Base-by-base conservation (phyloP, 164 flowering plant genomes). In the Santalum album region DNA sequence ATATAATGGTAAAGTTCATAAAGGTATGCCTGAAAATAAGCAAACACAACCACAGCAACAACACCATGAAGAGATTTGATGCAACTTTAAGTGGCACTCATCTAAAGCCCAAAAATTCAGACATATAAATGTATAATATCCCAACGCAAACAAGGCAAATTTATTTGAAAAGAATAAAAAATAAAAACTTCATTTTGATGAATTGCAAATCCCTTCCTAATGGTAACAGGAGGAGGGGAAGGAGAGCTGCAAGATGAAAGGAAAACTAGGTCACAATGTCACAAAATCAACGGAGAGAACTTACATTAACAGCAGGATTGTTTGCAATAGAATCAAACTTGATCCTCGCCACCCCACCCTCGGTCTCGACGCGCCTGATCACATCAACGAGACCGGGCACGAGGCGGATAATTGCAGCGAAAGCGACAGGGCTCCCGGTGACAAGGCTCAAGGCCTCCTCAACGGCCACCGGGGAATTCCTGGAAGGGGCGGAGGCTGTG, bases 321-420 rank as follows among this genome's bases (percentile, higher is more conserved):
- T 70, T 77, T 10, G 83, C 66, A 44, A 76, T 70, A n/a, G 76
- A 45, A 57, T 75, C 97, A 47, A 92, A 89, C 60, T 85, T 92
- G 61, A 92, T 87, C 69, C 75, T 65, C n/a, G 97, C 79, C 21
- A 65, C 55, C 2, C 79, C 86, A 0, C 90, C 96, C 45, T 74
- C 75, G 1, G 80, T 73, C 73, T 92, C 95, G 29, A 75, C 78
- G 35, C 85, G 78, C 69, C 57, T 87, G 82, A 92, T 87, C 86
- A 87, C 97, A 11, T 92, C 96, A 21, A 89, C 84, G 21, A 92
- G 71, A 63, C 83, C 87, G 12, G 99, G 97, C 12, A 83, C 63
- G 23, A 92, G 72, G 47, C 86, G 73, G 15, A 92, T 82, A 7
- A 87, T 79, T 87, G 86, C 78, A 6, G 79, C 88, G 59, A 79